Evolutionary conservation across 176 grass and related monocot genomes (phyloP), one percentile per base, ranked within the genome.

Genomic region (Musa troglodytarum): DNA sequence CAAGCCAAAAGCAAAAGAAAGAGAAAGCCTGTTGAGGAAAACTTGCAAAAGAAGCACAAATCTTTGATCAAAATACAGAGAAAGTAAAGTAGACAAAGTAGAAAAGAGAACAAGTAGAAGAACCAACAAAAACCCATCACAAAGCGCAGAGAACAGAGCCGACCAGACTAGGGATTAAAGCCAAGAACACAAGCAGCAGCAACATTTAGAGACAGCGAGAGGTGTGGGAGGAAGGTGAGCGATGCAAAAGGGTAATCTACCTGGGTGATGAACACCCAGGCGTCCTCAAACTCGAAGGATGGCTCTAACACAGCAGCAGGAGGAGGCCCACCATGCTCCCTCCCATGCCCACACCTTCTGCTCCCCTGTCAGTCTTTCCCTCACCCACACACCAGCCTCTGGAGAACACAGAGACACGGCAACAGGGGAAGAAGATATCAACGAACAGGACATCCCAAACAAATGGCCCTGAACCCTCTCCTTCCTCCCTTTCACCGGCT

Each of bases 191-290:
- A 82, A 71, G 71, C 53, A 79, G 72, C 66, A 85, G 52, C 65
- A 50, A 78, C 80, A 81, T 50, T 21, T 74, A 81, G 71, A 84
- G 10, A 50, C 43, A 23, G 74, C 16, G 13, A 50, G n/a, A n/a
- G 51, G 50, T 17, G 73, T 71, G 63, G 52, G 29, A 81, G 66
- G 81, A 76, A 80, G 24, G 51, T n/a, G 68, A 28, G 49, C 49
- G 50, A 81, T 13, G 62, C 54, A 71, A 65, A 63, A 70, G 66
- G 21, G 63, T 62, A 79, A 79, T 34, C 65, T 74, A 90, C 84
- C 87, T 87, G 72, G 69, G 9, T 17, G 70, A 80, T 77, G 87
- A 79, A 65, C 53, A 52, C n/a, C 52, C 77, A 69, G 77, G 64
- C 57, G 65, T 78, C 51, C 65, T 78, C 77, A 28, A 78, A 78